Evolutionary conservation across 2,329 filamentous ascomycete genomes (phyloP), one percentile per base, ranked within the genome.

Genomic region (Penicillium palitans): DNA sequence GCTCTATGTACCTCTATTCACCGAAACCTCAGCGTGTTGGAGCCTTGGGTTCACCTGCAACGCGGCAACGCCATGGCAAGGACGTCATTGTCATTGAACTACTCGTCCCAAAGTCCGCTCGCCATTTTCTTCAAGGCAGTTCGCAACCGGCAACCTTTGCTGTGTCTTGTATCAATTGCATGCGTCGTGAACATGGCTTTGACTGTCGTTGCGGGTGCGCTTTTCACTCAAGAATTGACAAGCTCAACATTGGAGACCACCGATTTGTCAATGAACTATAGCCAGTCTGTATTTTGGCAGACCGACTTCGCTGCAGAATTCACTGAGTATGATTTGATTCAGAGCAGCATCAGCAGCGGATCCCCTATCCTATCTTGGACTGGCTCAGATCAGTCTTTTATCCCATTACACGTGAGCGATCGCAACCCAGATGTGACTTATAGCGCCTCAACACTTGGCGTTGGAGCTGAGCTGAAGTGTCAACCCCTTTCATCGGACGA

Each of bases 1-100:
- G 65, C 72, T 5, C 56, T 74, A 6, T 74, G 71, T 53, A 71
- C 66, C 1, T 74, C 72, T 0, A 74, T 74, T 37, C 68, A 73
- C 37, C 70, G 72, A 4, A 72, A 74, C 24, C 60, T 74, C 27
- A 72, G 68, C 21, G 68, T 74, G 7, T 63, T 74, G 12, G 72
- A 74, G 56, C 72, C 72, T 2, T 74, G 72, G 72, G 71, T 74
- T 7, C 71, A 74, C 29, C 64, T 74, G 4, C 72, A 74, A 41
- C 65, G 70, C 2, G 72, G 72, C 5, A 68, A 65, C 60, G 72
- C 67, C 0, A 52, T 61, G 4, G 67, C 67, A 6, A 61, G 60
- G 15, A 56, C 60, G 4, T 73, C 72, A 0, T 51, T 74, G 35
- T 71, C 70, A 0, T 61, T 73, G 56, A 74, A 74, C 39, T 74